Base-by-base conservation (phyloP, 1,284 basidiomycete species). In the Microstroma glucosiphilum region DNA sequence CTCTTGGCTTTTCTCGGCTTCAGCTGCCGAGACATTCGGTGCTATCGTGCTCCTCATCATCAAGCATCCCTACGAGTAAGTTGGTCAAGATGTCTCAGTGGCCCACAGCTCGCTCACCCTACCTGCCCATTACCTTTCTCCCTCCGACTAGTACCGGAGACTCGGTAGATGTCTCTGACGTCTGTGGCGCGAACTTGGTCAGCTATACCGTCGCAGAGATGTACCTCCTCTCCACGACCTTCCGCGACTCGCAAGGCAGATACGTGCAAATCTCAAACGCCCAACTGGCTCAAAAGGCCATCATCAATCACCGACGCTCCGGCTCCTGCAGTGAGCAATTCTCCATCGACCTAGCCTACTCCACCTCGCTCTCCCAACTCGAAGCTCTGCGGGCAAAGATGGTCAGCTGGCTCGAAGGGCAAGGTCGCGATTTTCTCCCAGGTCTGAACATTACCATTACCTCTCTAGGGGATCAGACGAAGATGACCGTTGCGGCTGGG, bases 11-110 rank as follows among this genome's bases (percentile, higher is more conserved):
- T 92, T 96, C 68, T 90, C 91, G 48, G 83, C 80, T 7, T 83
- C 83, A 60, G 83, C 62, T 53, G 83, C 87, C 60, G 87, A 89
- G 80, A 83, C 89, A 62, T 82, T 89, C 64, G 84, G 85, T 17
- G 87, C 86, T 68, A 89, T 90, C 79, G 89, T 92, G 71, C 92
- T 92, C 83, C 82, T 92, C 40, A 92, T 93, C 80, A 84, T 92
- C 75, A 85, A 85, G 78, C 80, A 91, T 79, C 89, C 89, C 0
- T 92, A 88, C 82, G 91, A 93, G 79, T 90, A 6, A 21, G 93
- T 37, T 37, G 9, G 4, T 21, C 90, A 90, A 57, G 92, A 96
- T 80, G 82, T 87, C 46, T 84, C 92, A 37, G 81, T 83, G 61
- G 80, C 83, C 58, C 81, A 82, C 71, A 76, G 40, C 57, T 56